phyloP scores from a whole-genome alignment of 495 filamentous ascomycete genomes.

The Xylaria flabelliformis region DNA sequence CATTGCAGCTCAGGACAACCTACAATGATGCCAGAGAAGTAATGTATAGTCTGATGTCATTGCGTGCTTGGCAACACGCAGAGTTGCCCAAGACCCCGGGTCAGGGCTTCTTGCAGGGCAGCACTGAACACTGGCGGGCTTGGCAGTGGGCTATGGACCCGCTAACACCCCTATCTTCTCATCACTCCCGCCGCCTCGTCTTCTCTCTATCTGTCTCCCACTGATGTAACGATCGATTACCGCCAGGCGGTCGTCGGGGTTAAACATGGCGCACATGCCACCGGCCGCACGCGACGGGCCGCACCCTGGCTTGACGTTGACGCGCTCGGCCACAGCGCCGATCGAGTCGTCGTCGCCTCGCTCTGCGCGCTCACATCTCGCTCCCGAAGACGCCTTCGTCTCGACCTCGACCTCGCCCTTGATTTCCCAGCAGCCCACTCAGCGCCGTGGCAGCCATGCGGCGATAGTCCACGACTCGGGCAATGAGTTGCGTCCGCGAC shows the following conservation, averaged over 20 bases:
- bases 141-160: slow-evolving; percentile 3
- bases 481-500: slow-evolving; percentile 56
- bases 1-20: background rate
- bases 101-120: background rate
- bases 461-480: slow-evolving; percentile 41
- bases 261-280: slow-evolving; percentile 12
- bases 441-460: slow-evolving; percentile 55
- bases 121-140: background rate
- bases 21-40: background rate
- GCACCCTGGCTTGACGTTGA: slow-evolving; percentile 40
- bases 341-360: slow-evolving; percentile 43
- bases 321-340: slow-evolving; percentile 52
- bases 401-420: slow-evolving; percentile 50
- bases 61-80: background rate
- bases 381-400: slow-evolving; percentile 52
- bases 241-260: background rate
- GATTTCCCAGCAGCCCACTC: slow-evolving; percentile 50
- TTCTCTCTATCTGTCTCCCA: background rate
- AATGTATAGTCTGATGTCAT: slow-evolving; percentile 3
- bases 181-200: too few species aligned
- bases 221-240: background rate
- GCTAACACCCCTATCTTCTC: background rate
- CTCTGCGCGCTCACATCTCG: slow-evolving; percentile 63
- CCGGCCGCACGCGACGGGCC: slow-evolving; percentile 23
- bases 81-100: background rate